Evolutionary conservation across 2,329 filamentous ascomycete genomes (phyloP).

Genomic region (Hypoxylon sp.): DNA sequence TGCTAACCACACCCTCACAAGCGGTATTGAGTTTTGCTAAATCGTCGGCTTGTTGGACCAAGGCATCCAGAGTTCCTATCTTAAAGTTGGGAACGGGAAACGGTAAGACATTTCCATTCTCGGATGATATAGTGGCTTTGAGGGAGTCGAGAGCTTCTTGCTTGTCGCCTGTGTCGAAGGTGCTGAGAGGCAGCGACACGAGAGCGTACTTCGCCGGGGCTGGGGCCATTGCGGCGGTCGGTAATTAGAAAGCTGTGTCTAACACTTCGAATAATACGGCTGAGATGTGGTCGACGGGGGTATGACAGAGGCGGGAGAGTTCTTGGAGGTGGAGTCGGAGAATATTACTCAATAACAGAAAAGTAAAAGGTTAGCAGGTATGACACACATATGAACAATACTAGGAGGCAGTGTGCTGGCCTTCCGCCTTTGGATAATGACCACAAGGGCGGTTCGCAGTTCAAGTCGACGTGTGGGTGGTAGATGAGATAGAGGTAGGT

Average conservation of each 20-base stretch:
- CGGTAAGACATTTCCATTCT: constrained; percentile 81
- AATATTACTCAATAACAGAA: constrained; percentile 37
- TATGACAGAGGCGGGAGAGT: constrained; percentile 8
- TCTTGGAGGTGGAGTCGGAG: constrained; percentile 23
- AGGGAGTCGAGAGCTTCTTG: constrained; percentile 87
- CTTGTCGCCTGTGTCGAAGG: constrained; percentile 83
- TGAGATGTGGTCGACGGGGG: constrained; percentile 5
- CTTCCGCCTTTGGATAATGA: not conserved
- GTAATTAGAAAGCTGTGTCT: not conserved
- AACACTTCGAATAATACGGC: constrained; percentile 5
- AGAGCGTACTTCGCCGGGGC: constrained; percentile 80
- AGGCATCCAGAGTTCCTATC: constrained; percentile 93
- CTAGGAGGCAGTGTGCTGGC: not conserved
- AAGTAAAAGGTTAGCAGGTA: constrained; percentile 15
- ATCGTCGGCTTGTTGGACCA: constrained; percentile 97
- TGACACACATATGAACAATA: constrained; percentile 9
- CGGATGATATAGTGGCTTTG: constrained; percentile 77
- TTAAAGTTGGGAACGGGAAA: constrained; percentile 96
- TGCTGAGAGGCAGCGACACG: constrained; percentile 89
- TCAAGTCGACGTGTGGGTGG: constrained; percentile 3
- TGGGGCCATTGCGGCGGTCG: constrained; percentile 52
- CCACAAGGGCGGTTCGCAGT: constrained; percentile 1
- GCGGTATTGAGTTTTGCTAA: constrained; percentile 86
- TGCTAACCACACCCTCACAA: constrained; percentile 86
- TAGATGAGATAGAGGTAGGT: constrained; percentile 15